Percentiles rank a stretch among this genome's conserved stretches.
Evolutionary conservation across 768 basidiomycete species (phyloP).

Genomic region (Podaxis mareebaensis): DNA sequence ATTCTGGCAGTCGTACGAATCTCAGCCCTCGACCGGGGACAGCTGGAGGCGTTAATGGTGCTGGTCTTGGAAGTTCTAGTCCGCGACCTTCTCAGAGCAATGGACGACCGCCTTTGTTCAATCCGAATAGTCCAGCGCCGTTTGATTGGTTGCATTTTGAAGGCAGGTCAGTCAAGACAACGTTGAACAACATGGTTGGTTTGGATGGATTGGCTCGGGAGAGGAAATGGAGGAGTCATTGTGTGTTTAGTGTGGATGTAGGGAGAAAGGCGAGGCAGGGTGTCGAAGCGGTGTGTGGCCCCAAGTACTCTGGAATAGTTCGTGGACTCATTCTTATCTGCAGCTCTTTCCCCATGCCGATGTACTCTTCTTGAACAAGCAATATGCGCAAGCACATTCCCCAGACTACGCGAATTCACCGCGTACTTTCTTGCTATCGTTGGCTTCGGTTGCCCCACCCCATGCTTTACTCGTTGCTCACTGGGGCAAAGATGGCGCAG

Average conservation of each 20-base stretch:
- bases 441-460: constrained; percentile 63
- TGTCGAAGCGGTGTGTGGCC: constrained; percentile 68
- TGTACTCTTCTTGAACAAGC: constrained; percentile 75
- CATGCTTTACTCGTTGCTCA: constrained; percentile 82
- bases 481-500: constrained; percentile 80
- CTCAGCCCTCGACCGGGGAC: constrained; percentile 11
- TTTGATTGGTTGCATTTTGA: constrained; percentile 90
- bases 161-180: constrained; percentile 78
- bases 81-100: constrained; percentile 34
- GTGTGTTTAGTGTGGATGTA: constrained; percentile 80
- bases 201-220: constrained; percentile 82
- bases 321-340: constrained; percentile 1
- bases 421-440: constrained; percentile 74
- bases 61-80: constrained; percentile 18
- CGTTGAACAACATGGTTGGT: constrained; percentile 74
- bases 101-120: constrained; percentile 31
- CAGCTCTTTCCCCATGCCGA: constrained; percentile 84
- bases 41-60: not conserved
- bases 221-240: constrained; percentile 80
- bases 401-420: constrained; percentile 64
- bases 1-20: not conserved
- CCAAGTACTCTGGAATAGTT: constrained; percentile 3
- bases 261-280: constrained; percentile 75
- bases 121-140: constrained; percentile 66
- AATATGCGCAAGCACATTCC: constrained; percentile 66